phyloP scores from a whole-genome alignment of 805 yeast genomes.

The Grigorovia yakushimaensis region DNA sequence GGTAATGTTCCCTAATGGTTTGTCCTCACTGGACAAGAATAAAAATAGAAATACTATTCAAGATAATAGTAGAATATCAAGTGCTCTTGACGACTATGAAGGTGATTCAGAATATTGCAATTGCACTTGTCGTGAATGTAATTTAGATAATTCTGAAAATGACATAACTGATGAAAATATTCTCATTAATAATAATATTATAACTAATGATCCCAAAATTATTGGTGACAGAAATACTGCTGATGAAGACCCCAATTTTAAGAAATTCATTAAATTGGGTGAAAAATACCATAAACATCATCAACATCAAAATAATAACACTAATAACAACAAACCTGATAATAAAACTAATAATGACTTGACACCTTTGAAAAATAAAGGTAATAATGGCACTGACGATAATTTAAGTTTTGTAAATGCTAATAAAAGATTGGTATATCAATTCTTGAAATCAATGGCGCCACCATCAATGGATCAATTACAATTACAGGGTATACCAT shows the following conservation, averaged over 20 bases:
- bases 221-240: neutral
- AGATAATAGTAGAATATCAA: neutral
- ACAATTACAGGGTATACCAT: slow-evolving; percentile 3
- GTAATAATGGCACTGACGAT: neutral
- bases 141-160: neutral
- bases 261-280: neutral
- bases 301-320: neutral
- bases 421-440: slow-evolving; percentile 21
- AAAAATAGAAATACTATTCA: too few species aligned
- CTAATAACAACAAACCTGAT: neutral
- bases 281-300: neutral
- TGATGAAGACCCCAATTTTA: neutral
- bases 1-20: slow-evolving; percentile 11
- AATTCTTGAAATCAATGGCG: slow-evolving; percentile 20
- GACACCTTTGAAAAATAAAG: neutral
- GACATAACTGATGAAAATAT: neutral
- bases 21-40: too few species aligned
- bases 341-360: slow-evolving; percentile 3
- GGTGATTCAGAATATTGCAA: neutral
- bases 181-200: neutral
- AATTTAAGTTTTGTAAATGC: slow-evolving; percentile 8
- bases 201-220: neutral
- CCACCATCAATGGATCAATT: slow-evolving; percentile 10
- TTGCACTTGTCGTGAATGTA: neutral
- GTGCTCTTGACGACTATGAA: neutral